phyloP scores from a whole-genome alignment of 2,329 filamentous ascomycete species.

The Ramichloridium luteum region DNA sequence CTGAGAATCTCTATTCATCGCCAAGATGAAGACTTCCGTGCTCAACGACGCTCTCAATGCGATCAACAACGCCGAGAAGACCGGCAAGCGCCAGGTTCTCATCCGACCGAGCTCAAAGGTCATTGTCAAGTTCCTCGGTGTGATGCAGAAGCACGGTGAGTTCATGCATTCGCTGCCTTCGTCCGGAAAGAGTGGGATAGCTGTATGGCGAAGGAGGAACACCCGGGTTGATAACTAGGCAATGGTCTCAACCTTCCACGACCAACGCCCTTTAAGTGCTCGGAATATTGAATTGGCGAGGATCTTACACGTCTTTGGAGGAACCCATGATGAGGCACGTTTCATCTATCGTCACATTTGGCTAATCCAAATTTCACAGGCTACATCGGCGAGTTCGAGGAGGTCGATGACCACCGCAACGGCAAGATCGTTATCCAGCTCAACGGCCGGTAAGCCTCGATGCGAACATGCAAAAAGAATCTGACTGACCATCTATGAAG shows the following conservation, averaged over 20 bases:
- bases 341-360: slow-evolving; percentile 85
- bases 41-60: slow-evolving; percentile 76
- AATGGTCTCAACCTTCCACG: slow-evolving; percentile 69
- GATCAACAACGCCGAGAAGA: slow-evolving; percentile 99
- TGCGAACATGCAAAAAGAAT: neutral
- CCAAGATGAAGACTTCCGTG: slow-evolving; percentile 97
- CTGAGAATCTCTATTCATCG: slow-evolving; percentile 68
- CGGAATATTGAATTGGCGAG: slow-evolving; percentile 83
- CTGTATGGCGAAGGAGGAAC: slow-evolving; percentile 3
- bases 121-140: slow-evolving; percentile 97
- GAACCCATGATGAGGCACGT: slow-evolving; percentile 67
- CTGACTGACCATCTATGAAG: slow-evolving; percentile 21
- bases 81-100: slow-evolving; percentile 97
- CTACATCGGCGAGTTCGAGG: slow-evolving; percentile 99
- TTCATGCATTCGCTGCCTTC: slow-evolving; percentile 22
- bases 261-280: slow-evolving; percentile 99
- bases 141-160: slow-evolving; percentile 99
- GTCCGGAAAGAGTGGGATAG: slow-evolving; percentile 2
- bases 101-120: slow-evolving; percentile 99
- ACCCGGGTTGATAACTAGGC: slow-evolving; percentile 99
- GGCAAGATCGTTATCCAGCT: slow-evolving; percentile 99
- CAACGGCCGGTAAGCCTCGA: slow-evolving; percentile 62
- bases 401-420: slow-evolving; percentile 98
- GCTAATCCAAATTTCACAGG: slow-evolving; percentile 52
- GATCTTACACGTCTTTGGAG: slow-evolving; percentile 96